Conservation (phyloP, 208 protist genomes). For the Leishmania major region DNA sequence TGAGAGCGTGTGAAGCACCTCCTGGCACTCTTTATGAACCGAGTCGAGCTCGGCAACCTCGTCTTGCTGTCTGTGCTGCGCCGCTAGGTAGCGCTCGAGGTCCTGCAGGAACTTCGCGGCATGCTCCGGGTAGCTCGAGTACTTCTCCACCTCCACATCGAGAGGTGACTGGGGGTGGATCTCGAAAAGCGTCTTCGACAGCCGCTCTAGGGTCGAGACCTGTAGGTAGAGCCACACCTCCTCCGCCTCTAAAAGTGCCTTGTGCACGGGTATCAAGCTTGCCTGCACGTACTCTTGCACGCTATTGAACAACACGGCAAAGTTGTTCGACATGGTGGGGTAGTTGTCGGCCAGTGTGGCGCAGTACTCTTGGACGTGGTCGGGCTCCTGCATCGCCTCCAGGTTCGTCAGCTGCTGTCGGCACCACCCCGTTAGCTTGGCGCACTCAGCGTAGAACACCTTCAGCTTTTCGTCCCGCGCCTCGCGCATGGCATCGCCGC, state of each 20-base stretch:
- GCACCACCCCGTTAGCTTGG: slow-evolving; percentile 80
- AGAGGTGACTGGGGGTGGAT: slow-evolving; percentile 73
- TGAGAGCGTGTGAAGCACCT: slow-evolving; percentile 22
- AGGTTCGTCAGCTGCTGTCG: slow-evolving; percentile 87
- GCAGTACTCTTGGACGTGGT: slow-evolving; percentile 90
- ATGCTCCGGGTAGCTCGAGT: slow-evolving; percentile 53
- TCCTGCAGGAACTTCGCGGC: slow-evolving; percentile 44
- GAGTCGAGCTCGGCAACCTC: slow-evolving; percentile 17
- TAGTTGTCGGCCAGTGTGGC: slow-evolving; percentile 80
- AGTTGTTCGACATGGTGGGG: slow-evolving; percentile 84
- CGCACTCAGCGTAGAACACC: slow-evolving; percentile 56
- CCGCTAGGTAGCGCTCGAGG: slow-evolving; percentile 23
- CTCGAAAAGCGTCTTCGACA: slow-evolving; percentile 80
- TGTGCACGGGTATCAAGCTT: slow-evolving; percentile 56
- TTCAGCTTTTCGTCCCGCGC: slow-evolving; percentile 46
- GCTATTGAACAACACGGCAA: slow-evolving; percentile 57
- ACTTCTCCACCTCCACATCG: slow-evolving; percentile 74
- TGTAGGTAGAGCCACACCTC: slow-evolving; percentile 87
- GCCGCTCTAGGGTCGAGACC: slow-evolving; percentile 75
- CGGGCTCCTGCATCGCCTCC: slow-evolving; percentile 83
- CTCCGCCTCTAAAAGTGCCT: slow-evolving; percentile 73
- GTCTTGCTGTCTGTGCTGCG: slow-evolving; percentile 15
- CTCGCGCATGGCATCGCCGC: slow-evolving; percentile 30
- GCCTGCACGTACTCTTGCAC: slow-evolving; percentile 59
- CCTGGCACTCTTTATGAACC: slow-evolving; percentile 11